phyloP scores from a whole-genome alignment of 2,329 filamentous ascomycete genomes.

The Trichophyton benhamiae region DNA sequence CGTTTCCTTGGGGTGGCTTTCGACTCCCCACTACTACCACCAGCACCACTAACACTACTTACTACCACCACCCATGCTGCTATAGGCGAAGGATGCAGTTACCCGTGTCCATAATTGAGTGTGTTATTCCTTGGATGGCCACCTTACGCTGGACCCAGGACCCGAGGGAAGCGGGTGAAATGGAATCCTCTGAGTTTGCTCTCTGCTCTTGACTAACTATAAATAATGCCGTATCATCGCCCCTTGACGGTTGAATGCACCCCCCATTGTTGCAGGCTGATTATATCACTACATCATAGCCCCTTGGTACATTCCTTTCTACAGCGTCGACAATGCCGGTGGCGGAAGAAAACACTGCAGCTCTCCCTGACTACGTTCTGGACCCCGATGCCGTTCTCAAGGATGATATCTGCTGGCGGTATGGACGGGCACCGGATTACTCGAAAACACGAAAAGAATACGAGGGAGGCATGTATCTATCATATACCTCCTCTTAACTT shows the following conservation, averaged over 20 bases:
- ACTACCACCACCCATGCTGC: neutral
- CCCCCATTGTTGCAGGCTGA: too few relatives aligned
- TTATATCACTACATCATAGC: too few relatives aligned
- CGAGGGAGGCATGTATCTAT: conserved; percentile 38
- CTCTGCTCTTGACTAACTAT: too few relatives aligned
- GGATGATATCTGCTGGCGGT: conserved; percentile 48
- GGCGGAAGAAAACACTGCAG: conserved; percentile 19
- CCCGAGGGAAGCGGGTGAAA: too few relatives aligned
- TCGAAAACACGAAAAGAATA: conserved; percentile 50
- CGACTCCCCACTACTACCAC: too few relatives aligned
- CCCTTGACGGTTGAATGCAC: too few relatives aligned
- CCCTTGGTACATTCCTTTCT: too few relatives aligned
- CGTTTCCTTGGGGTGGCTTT: too few relatives aligned
- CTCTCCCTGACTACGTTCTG: conserved; percentile 46
- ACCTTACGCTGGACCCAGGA: too few relatives aligned
- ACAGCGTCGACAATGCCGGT: conserved; percentile 9
- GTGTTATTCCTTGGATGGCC: neutral
- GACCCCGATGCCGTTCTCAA: conserved; percentile 47
- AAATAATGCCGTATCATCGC: too few relatives aligned
- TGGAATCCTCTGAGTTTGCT: too few relatives aligned
- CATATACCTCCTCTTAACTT: conserved; percentile 17
- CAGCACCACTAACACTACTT: too few relatives aligned
- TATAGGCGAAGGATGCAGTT: neutral
- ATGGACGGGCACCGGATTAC: conserved; percentile 51
- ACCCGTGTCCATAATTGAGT: neutral